Evolutionary conservation across 345 rosid genomes (phyloP), one percentile per base, ranked within the genome.

Genomic region (Heritiera littoralis): DNA sequence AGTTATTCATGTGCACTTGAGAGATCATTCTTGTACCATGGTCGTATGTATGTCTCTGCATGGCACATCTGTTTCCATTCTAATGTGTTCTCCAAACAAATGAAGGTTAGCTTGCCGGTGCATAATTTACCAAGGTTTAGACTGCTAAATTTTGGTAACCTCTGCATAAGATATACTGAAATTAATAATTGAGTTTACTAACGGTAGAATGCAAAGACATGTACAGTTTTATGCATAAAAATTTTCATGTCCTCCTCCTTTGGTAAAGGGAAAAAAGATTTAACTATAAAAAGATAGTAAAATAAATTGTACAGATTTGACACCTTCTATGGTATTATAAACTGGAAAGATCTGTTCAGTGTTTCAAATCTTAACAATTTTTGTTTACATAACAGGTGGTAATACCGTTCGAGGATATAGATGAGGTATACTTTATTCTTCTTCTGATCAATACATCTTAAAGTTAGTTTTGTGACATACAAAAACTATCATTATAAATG

Each of bases 21-120:
- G 89, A 89, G 99, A 84, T 96, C 99, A 76, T 96, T 96, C 86
- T 84, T 96, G 86, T 96, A 96, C 80, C 99, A 96, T 78, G 99
- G 99, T 73, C 97, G 99, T 65, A 96, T 94, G 89, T 96, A 94
- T 86, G 98, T 94, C 80, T 96, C 98, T 30, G 88, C 99, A 40
- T 96, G 99, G 99, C 94, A 91, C 85, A 94, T 96, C 81, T 96
- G 99, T 89, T 96, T 96, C 84, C 99, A 94, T 88, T 94, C 98
- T 51, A 96, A 96, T 83, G 95, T 96, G 76, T 96, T 96, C 80
- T 96, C 99, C 72, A 96, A 96, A 91, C 99, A 96, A 83, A 90
- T 96, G 91, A 96, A 96, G 99, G 99, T 94, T 58, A 81, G 92
- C 78, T 23, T 41, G 52, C 63, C 38, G 14, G 55, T 68, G 28